Evolutionary conservation across 75 land plant species (phyloP).

Genomic region (Chamaecyparis obtusa): DNA sequence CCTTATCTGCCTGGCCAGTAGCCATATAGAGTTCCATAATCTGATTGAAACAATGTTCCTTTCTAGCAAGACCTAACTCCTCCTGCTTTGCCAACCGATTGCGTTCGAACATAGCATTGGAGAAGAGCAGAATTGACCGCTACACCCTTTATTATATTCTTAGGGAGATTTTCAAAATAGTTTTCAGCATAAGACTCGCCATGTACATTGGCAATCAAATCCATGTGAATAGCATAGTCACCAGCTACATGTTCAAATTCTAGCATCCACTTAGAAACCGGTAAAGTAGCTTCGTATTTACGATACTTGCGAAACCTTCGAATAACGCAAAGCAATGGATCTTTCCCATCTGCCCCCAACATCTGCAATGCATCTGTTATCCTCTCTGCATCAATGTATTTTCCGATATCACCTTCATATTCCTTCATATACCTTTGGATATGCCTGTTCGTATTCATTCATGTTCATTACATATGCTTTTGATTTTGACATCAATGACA

Average conservation of each 20-base stretch:
- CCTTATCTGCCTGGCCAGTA: slow-evolving; percentile 22
- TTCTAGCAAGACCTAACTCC: slow-evolving; percentile 19
- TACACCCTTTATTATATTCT: slow-evolving; percentile 10
- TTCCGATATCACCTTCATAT: too few relatives aligned
- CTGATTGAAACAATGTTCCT: slow-evolving; percentile 35
- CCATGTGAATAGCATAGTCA: slow-evolving; percentile 39
- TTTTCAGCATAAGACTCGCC: slow-evolving; percentile 31
- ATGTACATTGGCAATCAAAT: slow-evolving; percentile 28
- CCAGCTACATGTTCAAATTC: slow-evolving; percentile 18
- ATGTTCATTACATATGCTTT: too few relatives aligned
- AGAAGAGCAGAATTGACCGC: slow-evolving; percentile 40
- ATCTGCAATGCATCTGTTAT: too few relatives aligned
- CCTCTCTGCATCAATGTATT: too few relatives aligned
- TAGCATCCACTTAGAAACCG: slow-evolving; percentile 25
- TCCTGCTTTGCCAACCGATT: slow-evolving; percentile 34
- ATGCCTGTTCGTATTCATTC: too few relatives aligned
- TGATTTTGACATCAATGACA: too few relatives aligned
- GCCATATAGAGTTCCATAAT: slow-evolving; percentile 52
- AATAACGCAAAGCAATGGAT: too few relatives aligned
- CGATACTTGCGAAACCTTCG: too few relatives aligned
- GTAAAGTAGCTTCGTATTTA: too few relatives aligned
- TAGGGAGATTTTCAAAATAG: slow-evolving; percentile 26
- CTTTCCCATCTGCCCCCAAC: too few relatives aligned
- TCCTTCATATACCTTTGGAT: too few relatives aligned
- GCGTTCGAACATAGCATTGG: slow-evolving; percentile 38